Base-by-base conservation (phyloP, 2,329 filamentous ascomycete genomes). In the Verticillium dahliae region DNA sequence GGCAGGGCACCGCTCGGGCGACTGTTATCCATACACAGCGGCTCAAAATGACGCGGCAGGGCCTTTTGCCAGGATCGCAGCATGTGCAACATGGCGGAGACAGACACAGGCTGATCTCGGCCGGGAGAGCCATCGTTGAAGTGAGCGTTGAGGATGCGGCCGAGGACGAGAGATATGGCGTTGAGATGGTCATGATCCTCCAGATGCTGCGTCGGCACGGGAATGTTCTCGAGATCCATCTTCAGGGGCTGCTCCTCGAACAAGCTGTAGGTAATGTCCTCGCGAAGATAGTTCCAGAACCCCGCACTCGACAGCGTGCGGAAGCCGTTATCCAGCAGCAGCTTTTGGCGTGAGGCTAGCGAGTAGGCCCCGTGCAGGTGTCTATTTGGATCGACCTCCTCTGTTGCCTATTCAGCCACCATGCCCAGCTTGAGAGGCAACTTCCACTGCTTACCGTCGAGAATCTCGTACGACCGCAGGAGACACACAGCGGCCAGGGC, bases 221-320 rank as follows among this genome's bases (percentile, higher is more conserved):
- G 45, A 52, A 72, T 64, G 31, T 62, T 50, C 13, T 69, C 56
- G 13, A 78, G 59, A 18, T 76, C 69, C 60, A 80, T 78, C 63
- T 79, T 80, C 1, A 81, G 65, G 0, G 72, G 71, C 27, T 75
- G 76, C 6, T 70, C 67, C 41, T 76, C 71, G 50, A 79, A 80
- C 1, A 83, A 66, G n/a, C 79, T 79, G n/a, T 81, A 79, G 0
- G 80, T 82, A n/a, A 83, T 81, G 41, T 83, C 79, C 66, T 82
- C 79, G 1, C 80, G 74, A 0, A 82, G 72, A 60, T 81, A 81
- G 62, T 82, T 83, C 80, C 79, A 82, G 60, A 79, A 78, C 0
- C 79, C 79, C 1, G 79, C 75, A 3, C 71, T 71, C 1, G 74
- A 63, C 0, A 82, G 65, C 0, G 71, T 71, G 2, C 68, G 62